These are phyloP conservation scores for Cyclospora cayetanensis DNA, from an alignment of 169 alveolate species.

Conservation along the genomic window DNA sequence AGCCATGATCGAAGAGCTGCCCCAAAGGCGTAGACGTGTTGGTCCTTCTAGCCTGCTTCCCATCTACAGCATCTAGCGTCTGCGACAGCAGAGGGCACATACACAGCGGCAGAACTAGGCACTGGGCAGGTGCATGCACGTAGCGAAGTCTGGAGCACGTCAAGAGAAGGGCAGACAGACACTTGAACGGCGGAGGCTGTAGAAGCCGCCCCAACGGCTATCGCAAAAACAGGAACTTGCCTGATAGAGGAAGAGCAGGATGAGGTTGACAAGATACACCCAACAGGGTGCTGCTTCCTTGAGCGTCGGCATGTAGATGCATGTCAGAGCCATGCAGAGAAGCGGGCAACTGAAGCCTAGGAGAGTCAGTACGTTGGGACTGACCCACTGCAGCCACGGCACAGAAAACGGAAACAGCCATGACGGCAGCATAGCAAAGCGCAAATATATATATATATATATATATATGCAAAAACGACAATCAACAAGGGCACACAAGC, in stretches of 20 bases:
- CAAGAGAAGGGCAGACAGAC: no score
- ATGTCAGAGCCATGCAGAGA: neutral
- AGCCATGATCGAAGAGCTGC: conserved; percentile 91
- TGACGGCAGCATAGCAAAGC: neutral
- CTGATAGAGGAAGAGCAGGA: no score
- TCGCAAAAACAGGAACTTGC: no score
- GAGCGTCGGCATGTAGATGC: conserved; percentile 23
- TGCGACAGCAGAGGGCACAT: conserved; percentile 48
- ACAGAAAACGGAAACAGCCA: neutral
- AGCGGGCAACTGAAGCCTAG: conserved; percentile 13
- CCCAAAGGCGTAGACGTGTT: conserved; percentile 87
- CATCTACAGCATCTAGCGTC: conserved; percentile 91
- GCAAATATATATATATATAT: no score
- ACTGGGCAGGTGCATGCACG: neutral
- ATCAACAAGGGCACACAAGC: neutral
- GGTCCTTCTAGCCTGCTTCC: conserved; percentile 91
- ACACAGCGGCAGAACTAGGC: neutral
- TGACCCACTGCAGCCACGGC: conserved; percentile 2
- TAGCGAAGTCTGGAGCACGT: no score
- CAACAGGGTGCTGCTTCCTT: conserved; percentile 27
- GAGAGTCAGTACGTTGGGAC: conserved; percentile 20
- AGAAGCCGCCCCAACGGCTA: no score
- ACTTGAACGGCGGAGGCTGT: no score
- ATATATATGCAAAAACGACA: neutral
- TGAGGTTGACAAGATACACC: no score